phyloP scores from a whole-genome alignment of 441 rosid species.

The Sinapis alba region DNA sequence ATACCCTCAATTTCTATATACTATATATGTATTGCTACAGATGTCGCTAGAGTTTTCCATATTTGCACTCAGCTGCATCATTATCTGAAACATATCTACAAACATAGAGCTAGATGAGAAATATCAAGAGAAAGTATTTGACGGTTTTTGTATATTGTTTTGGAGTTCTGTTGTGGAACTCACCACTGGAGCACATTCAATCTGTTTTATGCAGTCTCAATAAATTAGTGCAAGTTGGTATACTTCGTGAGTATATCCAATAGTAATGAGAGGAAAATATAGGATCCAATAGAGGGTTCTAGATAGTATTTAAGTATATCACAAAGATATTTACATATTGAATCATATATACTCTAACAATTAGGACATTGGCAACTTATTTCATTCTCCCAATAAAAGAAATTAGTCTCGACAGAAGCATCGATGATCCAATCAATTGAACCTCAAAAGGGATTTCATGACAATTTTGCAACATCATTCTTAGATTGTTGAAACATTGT shows the following conservation, averaged over 20 bases:
- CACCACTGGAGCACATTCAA: not conserved
- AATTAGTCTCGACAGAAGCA: not conserved
- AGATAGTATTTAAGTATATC: no score
- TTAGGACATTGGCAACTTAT: not conserved
- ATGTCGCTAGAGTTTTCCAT: not conserved
- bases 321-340: no score
- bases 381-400: not conserved
- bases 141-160: not conserved
- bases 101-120: not conserved
- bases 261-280: no score
- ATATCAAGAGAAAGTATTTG: not conserved
- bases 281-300: no score
- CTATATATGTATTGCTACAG: not conserved
- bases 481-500: conserved; percentile 4
- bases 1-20: not conserved
- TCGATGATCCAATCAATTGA: not conserved
- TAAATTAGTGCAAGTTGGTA: not conserved
- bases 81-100: not conserved
- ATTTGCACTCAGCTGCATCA: not conserved
- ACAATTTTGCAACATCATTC: not conserved
- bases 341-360: no score
- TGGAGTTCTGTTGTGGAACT: not conserved
- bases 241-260: no score
- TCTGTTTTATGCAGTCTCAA: not conserved
- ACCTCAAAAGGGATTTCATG: conserved; percentile 33